Conservation (phyloP, 805 yeast species). For the Kazachstania martiniae region DNA sequence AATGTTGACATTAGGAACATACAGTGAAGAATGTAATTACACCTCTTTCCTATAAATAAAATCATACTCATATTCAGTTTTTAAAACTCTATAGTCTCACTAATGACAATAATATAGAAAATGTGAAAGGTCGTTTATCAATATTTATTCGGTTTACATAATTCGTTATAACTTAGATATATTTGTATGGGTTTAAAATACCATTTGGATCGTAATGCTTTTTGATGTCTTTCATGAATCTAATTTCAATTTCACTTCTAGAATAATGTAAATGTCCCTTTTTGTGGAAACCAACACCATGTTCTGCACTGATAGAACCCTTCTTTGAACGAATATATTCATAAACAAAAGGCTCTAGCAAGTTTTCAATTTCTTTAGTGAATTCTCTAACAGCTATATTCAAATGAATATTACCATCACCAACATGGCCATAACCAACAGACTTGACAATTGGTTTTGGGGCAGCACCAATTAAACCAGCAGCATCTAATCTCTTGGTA, state of each 20-base stretch:
- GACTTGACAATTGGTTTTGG: constrained; percentile 70
- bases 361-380: constrained; percentile 63
- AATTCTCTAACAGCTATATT: constrained; percentile 86
- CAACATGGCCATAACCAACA: constrained; percentile 93
- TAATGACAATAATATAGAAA: no score
- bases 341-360: constrained; percentile 87
- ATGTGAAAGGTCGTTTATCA: no score
- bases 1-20: no score
- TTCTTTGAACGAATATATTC: constrained; percentile 64
- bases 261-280: constrained; percentile 80
- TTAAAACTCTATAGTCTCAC: no score
- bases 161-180: no score
- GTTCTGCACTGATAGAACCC: constrained; percentile 95
- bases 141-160: no score
- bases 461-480: constrained; percentile 47
- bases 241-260: constrained; percentile 60
- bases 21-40: no score
- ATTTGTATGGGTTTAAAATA: constrained; percentile 90
- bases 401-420: constrained; percentile 92
- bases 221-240: constrained; percentile 69
- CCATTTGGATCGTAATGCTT: constrained; percentile 80
- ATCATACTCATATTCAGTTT: no score
- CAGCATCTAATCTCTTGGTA: constrained; percentile 45
- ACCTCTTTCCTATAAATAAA: no score
- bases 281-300: constrained; percentile 95